Evolutionary conservation across 495 filamentous ascomycete genomes (phyloP).

Genomic region (Hyaloscypha finlandica): DNA sequence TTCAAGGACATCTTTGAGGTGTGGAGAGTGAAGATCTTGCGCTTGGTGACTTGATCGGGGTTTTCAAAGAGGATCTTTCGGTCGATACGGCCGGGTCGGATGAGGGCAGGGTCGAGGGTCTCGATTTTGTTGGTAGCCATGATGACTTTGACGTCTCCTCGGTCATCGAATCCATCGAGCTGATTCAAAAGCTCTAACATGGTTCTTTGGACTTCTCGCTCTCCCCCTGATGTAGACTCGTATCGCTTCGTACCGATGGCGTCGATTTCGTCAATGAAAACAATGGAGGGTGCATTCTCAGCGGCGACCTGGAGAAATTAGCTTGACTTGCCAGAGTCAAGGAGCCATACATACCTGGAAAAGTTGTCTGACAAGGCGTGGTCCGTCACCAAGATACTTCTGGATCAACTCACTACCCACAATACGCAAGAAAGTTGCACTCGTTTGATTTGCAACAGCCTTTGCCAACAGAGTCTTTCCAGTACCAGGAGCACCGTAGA

Average conservation of each 20-base stretch:
- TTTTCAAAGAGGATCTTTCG: constrained; percentile 99
- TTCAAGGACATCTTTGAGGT: constrained; percentile 98
- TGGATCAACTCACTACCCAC: constrained; percentile 98
- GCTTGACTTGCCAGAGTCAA: not conserved
- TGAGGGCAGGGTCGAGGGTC: constrained; percentile 92
- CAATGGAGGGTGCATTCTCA: constrained; percentile 94
- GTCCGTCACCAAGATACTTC: constrained; percentile 97
- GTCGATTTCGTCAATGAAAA: constrained; percentile 99
- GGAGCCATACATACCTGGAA: constrained; percentile 65
- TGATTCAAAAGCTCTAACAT: constrained; percentile 99
- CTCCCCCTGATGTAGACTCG: constrained; percentile 93
- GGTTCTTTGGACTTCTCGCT: constrained; percentile 96
- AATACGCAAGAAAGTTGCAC: constrained; percentile 96
- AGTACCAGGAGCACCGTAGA: constrained; percentile 96
- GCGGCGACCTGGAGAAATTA: constrained; percentile 68
- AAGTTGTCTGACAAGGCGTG: constrained; percentile 90
- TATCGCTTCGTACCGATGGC: constrained; percentile 99
- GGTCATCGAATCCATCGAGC: constrained; percentile 97
- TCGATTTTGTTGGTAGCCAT: constrained; percentile 99
- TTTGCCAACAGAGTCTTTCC: constrained; percentile 98
- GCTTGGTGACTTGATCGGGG: constrained; percentile 98
- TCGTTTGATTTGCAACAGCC: constrained; percentile 98
- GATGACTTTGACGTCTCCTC: constrained; percentile 98
- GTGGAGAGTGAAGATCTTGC: constrained; percentile 99
- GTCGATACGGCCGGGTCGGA: constrained; percentile 97